Evolutionary conservation across 1,284 basidiomycete species (phyloP).

Genomic region (Irpex sp.): DNA sequence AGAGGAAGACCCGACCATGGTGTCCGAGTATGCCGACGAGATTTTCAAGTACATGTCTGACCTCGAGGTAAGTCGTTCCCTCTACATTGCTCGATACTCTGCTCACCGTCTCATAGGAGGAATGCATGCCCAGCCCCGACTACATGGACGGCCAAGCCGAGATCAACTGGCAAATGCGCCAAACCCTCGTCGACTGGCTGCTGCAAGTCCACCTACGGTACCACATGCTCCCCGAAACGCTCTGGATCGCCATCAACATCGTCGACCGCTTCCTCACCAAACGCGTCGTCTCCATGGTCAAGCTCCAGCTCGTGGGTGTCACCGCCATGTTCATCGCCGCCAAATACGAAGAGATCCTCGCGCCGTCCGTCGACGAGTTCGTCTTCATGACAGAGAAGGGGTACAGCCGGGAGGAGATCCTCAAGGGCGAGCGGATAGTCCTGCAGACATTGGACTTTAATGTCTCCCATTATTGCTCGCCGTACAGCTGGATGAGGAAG

Average conservation of each 20-base stretch:
- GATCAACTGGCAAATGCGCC: conserved; percentile 95
- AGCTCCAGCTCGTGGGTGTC: conserved; percentile 96
- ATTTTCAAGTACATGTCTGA: conserved; percentile 97
- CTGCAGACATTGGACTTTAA: conserved; percentile 93
- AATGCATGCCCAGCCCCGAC: conserved; percentile 88
- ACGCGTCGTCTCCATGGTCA: conserved; percentile 89
- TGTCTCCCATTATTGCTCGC: conserved; percentile 96
- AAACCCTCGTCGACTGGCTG: conserved; percentile 97
- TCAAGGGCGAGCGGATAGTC: conserved; percentile 97
- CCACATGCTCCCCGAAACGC: conserved; percentile 96
- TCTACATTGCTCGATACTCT: conserved; percentile 14
- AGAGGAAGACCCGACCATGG: conserved; percentile 92
- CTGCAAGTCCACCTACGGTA: conserved; percentile 97
- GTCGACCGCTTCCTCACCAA: conserved; percentile 96
- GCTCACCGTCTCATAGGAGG: conserved; percentile 45
- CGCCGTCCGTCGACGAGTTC: conserved; percentile 92
- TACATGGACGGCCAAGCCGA: conserved; percentile 97
- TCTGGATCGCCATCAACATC: conserved; percentile 98
- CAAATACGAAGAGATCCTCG: conserved; percentile 99
- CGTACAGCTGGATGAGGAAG: conserved; percentile 98
- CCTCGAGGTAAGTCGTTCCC: conserved; percentile 65
- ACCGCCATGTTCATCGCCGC: conserved; percentile 97
- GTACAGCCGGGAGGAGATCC: conserved; percentile 92
- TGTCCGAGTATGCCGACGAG: conserved; percentile 96
- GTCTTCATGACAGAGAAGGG: conserved; percentile 97